Base-by-base conservation (phyloP, 192 early-diverging fungal genomes). In the Coemansia umbellata region DNA sequence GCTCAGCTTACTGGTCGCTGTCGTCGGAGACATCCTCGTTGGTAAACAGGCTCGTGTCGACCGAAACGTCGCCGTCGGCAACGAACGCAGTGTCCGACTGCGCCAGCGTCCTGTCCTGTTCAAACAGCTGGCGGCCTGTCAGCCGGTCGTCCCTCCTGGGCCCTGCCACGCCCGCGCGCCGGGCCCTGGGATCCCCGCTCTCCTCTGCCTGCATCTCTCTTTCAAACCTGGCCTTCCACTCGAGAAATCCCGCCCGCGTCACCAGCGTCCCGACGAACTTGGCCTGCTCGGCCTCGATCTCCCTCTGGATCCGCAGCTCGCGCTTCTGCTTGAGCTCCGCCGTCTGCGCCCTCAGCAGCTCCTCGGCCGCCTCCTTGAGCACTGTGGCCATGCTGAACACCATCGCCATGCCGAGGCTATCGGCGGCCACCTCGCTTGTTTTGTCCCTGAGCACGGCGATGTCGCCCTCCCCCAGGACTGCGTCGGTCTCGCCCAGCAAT, bases 321-420 rank as follows among this genome's bases (percentile, higher is more conserved):
- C 63, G 66, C 3, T 45, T 62, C 24, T 69, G 57, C 42, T 79
- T 78, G 22, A 74, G 49, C 28, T 52, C 71, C n/a, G 70, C 80
- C 31, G 78, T 75, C 47, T 81, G 80, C 28, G 78, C 78, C 8
- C 51, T 11, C 3, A 94, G 77, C 24, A 87, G 58, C 39, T 81
- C 67, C 41, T 81, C 84, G 21, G 91, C 53, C 0, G 56, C 59
- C 53, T 98, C 95, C 58, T 90, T 90, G 13, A 91, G 78, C 3
- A 73, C 60, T 3, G 86, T 78, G 4, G 82, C 85, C 80, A 97
- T 80, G 21, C 83, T 82, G 63, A 97, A 97, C 19, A 91, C 81
- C 89, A 94, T 93, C 32, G 84, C 91, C 89, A 95, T 94, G 18
- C 94, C 94, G 41, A 93, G 56, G 56, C 82, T 83, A 36, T 89